Base-by-base conservation (phyloP, 192 early-diverging fungal genomes). In the Backusella parvicylindrica region DNA sequence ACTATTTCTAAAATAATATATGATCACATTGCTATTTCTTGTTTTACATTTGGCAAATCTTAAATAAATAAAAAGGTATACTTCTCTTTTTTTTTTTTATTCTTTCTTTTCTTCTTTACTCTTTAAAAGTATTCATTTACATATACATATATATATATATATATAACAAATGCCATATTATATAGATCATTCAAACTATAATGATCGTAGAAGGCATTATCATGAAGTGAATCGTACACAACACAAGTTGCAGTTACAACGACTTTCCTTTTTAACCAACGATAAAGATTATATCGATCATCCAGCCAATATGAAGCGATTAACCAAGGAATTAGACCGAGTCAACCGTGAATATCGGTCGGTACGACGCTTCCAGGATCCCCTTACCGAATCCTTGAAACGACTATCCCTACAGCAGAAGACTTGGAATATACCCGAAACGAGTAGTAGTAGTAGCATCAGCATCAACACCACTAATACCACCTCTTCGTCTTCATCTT, bases 261-360 rank as follows among this genome's bases (percentile, higher is more conserved):
- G 84, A 31, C 80, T 82, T 53, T 68, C 72, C 47, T 82, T 84
- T 56, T 65, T 84, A 7, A 81, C 80, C 28, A 75, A 81, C 38
- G 83, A 85, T 43, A 74, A 77, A 43, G 82, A 81, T 72, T 81
- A 79, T 49, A 40, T 84, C 9, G 78, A 73, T 70, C 79, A 85
- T 65, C 84, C 83, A 21, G 37, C 60, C 13, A 85, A 85, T 72
- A 78, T 79, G 81, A 65, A 66, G 7, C 53, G 72, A 37, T 72
- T 85, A 36, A 84, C 83, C 37, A 81, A 84, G 36, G 84, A 82
- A 30, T 72, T 81, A 38, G 80, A 84, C 35, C 74, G 84, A 53
- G 78, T 85, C 12, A 81, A 80, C 49, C 68, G 84, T 47, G 84
- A 85, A 75, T 81, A 85, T 68, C 49, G 63, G 26, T 80, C 47